Evolutionary conservation across 768 basidiomycete species (phyloP).

Genomic region (Steccherinum ochraceum): DNA sequence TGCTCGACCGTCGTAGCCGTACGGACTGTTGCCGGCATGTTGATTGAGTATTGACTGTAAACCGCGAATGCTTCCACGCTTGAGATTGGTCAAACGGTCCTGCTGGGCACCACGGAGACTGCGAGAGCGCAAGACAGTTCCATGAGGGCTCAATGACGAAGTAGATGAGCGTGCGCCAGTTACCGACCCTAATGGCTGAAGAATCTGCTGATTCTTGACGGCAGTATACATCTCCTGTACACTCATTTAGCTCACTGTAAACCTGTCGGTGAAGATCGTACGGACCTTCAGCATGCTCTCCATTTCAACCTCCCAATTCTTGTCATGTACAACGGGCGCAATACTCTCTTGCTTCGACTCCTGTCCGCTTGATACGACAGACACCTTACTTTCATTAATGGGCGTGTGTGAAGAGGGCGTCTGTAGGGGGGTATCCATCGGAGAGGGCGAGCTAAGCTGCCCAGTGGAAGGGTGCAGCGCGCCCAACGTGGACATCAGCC

Average conservation of each 20-base stretch:
- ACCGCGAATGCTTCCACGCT: conserved; percentile 89
- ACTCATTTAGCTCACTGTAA: neutral
- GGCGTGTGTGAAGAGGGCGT: conserved; percentile 20
- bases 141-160: conserved; percentile 51
- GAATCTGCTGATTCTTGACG: conserved; percentile 85
- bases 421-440: neutral
- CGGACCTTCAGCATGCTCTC: conserved; percentile 78
- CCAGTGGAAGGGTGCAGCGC: conserved; percentile 18
- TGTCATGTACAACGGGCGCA: conserved; percentile 43
- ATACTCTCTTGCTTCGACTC: conserved; percentile 30
- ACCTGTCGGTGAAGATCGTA: neutral
- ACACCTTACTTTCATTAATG: conserved; percentile 57
- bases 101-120: conserved; percentile 58
- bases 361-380: conserved; percentile 44
- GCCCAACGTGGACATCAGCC: conserved; percentile 31
- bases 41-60: conserved; percentile 70
- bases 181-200: conserved; percentile 64
- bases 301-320: conserved; percentile 82
- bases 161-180: conserved; percentile 38
- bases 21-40: conserved; percentile 67
- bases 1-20: conserved; percentile 81
- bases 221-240: conserved; percentile 88
- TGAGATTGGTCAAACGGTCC: conserved; percentile 71
- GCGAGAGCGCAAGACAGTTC: conserved; percentile 51
- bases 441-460: conserved; percentile 17